A percentile compares a stretch with the other conserved stretches of the same genome.
Evolutionary conservation across 768 basidiomycete species (phyloP).

Genomic region (Rubroboletus satanas): DNA sequence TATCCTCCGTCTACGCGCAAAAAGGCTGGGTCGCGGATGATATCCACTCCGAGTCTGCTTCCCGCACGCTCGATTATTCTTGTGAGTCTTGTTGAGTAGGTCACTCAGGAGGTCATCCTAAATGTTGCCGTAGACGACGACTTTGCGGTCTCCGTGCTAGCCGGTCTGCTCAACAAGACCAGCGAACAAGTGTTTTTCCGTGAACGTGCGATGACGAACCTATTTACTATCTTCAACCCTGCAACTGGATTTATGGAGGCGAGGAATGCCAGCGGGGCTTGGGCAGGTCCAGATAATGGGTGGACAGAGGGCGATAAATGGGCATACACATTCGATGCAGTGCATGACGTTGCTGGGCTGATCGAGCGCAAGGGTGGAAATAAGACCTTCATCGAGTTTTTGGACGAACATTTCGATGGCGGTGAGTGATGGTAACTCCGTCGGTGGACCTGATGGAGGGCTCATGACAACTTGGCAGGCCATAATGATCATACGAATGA

Average conservation of each 20-base stretch:
- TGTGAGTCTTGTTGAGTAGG: constrained; percentile 43
- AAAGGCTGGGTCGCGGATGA: constrained; percentile 79
- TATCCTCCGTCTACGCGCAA: constrained; percentile 61
- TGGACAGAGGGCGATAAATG: constrained; percentile 83
- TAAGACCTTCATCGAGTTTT: constrained; percentile 55
- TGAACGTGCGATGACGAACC: constrained; percentile 50
- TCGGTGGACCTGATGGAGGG: not conserved
- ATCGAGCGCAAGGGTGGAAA: constrained; percentile 66
- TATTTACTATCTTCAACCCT: constrained; percentile 64
- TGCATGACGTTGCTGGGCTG: constrained; percentile 64
- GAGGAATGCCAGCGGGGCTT: constrained; percentile 59
- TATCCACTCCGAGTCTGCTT: constrained; percentile 74
- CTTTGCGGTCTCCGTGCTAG: constrained; percentile 65
- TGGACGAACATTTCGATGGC: constrained; percentile 55
- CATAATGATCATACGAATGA: constrained; percentile 85
- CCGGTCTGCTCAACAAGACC: constrained; percentile 48
- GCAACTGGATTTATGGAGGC: constrained; percentile 81
- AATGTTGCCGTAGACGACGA: constrained; percentile 58
- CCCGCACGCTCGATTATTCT: constrained; percentile 74
- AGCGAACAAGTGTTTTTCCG: constrained; percentile 48
- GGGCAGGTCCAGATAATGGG: constrained; percentile 68
- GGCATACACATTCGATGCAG: constrained; percentile 77
- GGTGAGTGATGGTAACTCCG: constrained; percentile 29
- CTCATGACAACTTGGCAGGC: constrained; percentile 35
- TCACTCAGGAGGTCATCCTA: not conserved